Percentiles rank a stretch among this genome's conserved stretches.
Evolutionary conservation across 2,329 filamentous ascomycete species (phyloP).

Genomic region (Madurella mycetomatis): DNA sequence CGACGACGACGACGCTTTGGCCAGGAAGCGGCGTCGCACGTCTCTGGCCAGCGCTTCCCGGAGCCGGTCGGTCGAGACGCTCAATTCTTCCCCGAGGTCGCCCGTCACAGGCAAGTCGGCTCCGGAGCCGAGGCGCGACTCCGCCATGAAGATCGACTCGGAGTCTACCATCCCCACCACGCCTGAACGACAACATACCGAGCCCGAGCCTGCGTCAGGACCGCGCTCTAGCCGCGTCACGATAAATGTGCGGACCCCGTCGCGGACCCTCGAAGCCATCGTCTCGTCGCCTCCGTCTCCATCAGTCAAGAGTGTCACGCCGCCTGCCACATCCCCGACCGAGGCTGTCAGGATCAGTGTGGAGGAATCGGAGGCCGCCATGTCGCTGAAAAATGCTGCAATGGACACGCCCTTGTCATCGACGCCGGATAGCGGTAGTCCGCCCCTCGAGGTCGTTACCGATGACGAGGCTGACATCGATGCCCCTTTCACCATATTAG

Average conservation of each 20-base stretch:
- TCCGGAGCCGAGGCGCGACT: constrained; percentile 26
- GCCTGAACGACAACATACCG: constrained; percentile 35
- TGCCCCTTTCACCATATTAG: constrained; percentile 25
- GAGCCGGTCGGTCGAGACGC: constrained; percentile 47
- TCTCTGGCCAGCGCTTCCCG: constrained; percentile 50
- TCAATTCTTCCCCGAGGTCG: constrained; percentile 29
- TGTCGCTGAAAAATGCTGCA: constrained; percentile 28
- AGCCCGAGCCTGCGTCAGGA: constrained; percentile 34
- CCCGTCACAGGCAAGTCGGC: constrained; percentile 31
- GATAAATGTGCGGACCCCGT: constrained; percentile 52
- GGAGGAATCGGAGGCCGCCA: constrained; percentile 41
- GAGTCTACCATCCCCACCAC: constrained; percentile 40
- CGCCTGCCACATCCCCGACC: constrained; percentile 10
- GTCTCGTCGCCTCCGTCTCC: constrained; percentile 44
- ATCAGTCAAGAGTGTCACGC: constrained; percentile 24
- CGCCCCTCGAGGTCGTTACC: constrained; percentile 42
- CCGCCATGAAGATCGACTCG: constrained; percentile 40
- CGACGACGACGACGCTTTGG: constrained; percentile 51
- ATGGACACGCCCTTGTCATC: constrained; percentile 34
- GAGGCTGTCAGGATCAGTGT: constrained; percentile 41
- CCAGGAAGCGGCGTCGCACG: constrained; percentile 59
- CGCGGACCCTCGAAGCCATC: constrained; percentile 37
- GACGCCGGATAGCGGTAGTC: constrained; percentile 39
- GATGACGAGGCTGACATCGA: constrained; percentile 32
- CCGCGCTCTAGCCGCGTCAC: constrained; percentile 56